Base-by-base conservation (phyloP, 345 rosid species). In the Excoecaria cochinchinensis region DNA sequence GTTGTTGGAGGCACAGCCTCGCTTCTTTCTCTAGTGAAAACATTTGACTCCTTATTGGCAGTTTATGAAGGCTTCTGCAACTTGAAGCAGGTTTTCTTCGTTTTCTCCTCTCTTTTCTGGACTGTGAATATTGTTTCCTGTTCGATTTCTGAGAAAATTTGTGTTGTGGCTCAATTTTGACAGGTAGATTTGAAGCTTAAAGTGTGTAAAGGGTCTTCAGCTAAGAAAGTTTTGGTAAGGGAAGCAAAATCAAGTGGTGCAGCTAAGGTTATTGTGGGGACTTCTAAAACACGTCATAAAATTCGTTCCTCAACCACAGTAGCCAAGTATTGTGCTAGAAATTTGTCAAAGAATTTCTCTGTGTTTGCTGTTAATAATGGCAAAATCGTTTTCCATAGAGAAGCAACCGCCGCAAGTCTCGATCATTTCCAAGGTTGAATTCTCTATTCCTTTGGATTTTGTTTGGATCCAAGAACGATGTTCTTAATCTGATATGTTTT, bases 1-100 rank as follows among this genome's bases (percentile, higher is more conserved):
- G 52, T 72, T 44, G 76, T 16, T 21, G 80, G 53, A 8, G 89
- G 89, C 62, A 84, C 94, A 15, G 77, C 91, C 36, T 91, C 98
- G 74, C 84, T 91, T 70, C 79, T 95, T 13, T 86, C 94, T 63
- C 82, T 89, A 21, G 94, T 95, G 52, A 86, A 85, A 80, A 86
- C 84, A n/a, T 91, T 95, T 74, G 99, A 95, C 77, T 87, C 89
- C 40, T 80, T 89, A 78, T 86, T 95, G 56, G 88, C 90, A 10
- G 98, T 89, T 4, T 91, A 91, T 62, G 97, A 95, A 85, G 96
- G 99, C 67, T 92, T 95, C 93, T 95, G 99, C 92, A 90, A 91
- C 82, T 80, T 95, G 80, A 95, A 95, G 69, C 98, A 91, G 97
- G 99, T 83, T 53, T 55, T 13, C n/a, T 44, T 0, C 73, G 67